Evolutionary conservation across 2,329 filamentous ascomycete genomes (phyloP).

Genomic region (Epichloe sp.): DNA sequence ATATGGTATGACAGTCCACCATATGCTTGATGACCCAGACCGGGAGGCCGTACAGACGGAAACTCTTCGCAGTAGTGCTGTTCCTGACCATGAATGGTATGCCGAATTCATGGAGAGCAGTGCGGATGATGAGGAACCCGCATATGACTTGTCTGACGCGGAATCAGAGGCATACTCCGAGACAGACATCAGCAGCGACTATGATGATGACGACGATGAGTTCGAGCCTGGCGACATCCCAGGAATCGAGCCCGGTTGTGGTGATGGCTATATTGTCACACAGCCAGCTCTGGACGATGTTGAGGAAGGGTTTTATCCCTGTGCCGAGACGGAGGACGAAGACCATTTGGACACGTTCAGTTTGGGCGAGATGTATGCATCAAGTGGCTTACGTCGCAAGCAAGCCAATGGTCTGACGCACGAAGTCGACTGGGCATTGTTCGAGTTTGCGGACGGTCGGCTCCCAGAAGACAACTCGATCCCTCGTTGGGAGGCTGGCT

Average conservation of each 20-base stretch:
- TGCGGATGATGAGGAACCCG: conserved; percentile 38
- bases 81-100: conserved; percentile 28
- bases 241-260: conserved; percentile 61
- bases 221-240: conserved; percentile 62
- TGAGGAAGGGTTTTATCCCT: conserved; percentile 68
- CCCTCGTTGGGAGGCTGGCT: conserved; percentile 20
- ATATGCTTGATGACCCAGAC: conserved; percentile 73
- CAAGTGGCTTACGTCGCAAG: conserved; percentile 74
- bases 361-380: conserved; percentile 76
- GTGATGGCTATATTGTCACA: conserved; percentile 69
- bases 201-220: conserved; percentile 39
- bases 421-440: conserved; percentile 92
- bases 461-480: conserved; percentile 62
- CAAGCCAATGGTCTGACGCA: conserved; percentile 61
- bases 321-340: conserved; percentile 54
- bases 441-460: conserved; percentile 62
- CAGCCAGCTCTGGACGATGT: conserved; percentile 87
- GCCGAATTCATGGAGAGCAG: conserved; percentile 27
- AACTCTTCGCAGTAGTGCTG: conserved; percentile 26
- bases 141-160: conserved; percentile 48
- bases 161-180: conserved; percentile 42
- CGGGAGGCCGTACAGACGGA: conserved; percentile 23
- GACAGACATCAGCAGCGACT: conserved; percentile 40
- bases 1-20: conserved; percentile 92
- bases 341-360: conserved; percentile 74